phyloP scores from a whole-genome alignment of 1,284 basidiomycete species.

The Cutaneotrichosporon sp. region DNA sequence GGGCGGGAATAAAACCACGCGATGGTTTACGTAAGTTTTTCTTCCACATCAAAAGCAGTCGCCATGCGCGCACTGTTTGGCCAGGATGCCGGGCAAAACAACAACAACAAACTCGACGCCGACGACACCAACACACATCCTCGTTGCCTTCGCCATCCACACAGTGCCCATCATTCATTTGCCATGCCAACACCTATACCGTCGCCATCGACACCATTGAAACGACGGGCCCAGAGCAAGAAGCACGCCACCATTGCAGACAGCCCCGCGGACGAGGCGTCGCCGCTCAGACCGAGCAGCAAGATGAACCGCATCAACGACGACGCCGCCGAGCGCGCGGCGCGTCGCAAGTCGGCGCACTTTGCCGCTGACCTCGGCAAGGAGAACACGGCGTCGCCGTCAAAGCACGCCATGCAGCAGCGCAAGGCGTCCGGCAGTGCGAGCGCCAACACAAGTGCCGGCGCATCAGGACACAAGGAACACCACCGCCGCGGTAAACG shows the following conservation, averaged over 20 bases:
- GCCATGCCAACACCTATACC: conserved; percentile 2
- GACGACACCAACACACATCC: background rate
- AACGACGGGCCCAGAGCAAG: conserved; percentile 1
- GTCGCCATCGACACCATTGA: conserved; percentile 10
- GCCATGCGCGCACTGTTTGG: no score
- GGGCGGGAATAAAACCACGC: no score
- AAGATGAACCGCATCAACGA: conserved; percentile 29
- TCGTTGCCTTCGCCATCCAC: background rate
- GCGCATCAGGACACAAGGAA: conserved; percentile 17
- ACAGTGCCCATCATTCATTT: background rate
- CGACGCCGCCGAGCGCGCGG: conserved; percentile 39
- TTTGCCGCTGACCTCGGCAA: conserved; percentile 23
- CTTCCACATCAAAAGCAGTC: no score
- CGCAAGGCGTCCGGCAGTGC: conserved; percentile 28
- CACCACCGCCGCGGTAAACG: conserved; percentile 27
- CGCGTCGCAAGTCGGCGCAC: conserved; percentile 37
- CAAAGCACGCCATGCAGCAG: background rate
- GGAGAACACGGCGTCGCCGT: conserved; percentile 3
- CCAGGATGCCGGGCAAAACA: background rate
- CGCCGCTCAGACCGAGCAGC: conserved; percentile 7
- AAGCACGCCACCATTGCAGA: conserved; percentile 4
- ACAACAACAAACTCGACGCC: background rate
- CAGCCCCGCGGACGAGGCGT: background rate
- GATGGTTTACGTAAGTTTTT: no score
- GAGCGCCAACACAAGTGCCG: background rate